Base-by-base conservation (phyloP, 148 eudicot species). In the Diospyros lotus region DNA sequence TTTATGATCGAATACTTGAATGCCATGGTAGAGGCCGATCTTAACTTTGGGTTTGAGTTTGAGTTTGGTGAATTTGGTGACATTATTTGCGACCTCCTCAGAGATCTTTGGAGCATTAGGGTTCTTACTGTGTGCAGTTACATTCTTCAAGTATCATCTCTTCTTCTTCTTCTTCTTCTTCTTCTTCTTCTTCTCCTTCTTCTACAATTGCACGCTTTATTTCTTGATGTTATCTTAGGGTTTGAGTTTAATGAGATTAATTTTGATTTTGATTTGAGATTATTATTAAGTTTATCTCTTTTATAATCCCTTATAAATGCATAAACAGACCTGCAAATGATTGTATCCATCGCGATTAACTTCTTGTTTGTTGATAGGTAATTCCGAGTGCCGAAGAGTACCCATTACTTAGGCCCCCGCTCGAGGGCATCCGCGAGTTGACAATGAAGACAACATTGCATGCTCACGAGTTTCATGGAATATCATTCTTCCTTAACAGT, bases 71-170 rank as follows among this genome's bases (percentile, higher is more conserved):
- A 77, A 50, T 17, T 43, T 43, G 80, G 76, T 39, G 80, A 81
- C 2, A 8, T 13, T 18, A 48, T 81, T 17, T 55, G 40, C 9
- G 1, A 41, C 2, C 40, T 82, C 1, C 75, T 86, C 2, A 0
- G 14, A 1, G 15, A 38, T 9, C 2, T 86, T 53, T 38, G 17
- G 9, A 4, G 17, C 18, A 72, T 69, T 10, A 81, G 62, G 55
- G 71, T 68, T 40, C 72, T 86, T 4, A 77, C 60, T 18, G 79
- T 84, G 11, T 84, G 87, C 74, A 69, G 76, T 78, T 86, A 75
- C 62, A 28, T 78, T 7, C 80, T 84, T 53, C 86, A 83, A 84
- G 88, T 85, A 78, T 43, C n/a, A 1, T 5, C 43, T 13, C 6
- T 0, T 41, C 13, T 43, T 56, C 15, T 40, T 38, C 5, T 9